phyloP scores from a whole-genome alignment of 495 filamentous ascomycete species.

The Penicillium ucsense region DNA sequence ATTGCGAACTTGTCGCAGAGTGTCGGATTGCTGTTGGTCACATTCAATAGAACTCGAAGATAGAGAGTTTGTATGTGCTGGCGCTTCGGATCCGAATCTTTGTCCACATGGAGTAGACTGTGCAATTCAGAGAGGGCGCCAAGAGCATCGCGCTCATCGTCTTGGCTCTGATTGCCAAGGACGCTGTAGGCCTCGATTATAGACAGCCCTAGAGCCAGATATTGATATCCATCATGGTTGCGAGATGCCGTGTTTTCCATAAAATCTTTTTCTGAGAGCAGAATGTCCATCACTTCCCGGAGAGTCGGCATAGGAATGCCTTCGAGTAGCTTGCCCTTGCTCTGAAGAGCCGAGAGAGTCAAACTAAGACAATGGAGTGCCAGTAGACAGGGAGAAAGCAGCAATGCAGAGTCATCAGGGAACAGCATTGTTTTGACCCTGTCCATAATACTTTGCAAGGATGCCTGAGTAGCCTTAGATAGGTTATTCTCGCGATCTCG shows the following conservation, averaged over 20 bases:
- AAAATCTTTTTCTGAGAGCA: conserved; percentile 9
- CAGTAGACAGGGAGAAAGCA: conserved; percentile 23
- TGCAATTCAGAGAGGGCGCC: conserved; percentile 20
- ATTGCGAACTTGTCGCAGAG: conserved; percentile 59
- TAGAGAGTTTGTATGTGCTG: conserved; percentile 22
- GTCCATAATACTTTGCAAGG: conserved; percentile 17
- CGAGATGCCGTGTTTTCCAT: neutral
- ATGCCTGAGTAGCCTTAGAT: conserved; percentile 20
- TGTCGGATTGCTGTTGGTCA: conserved; percentile 69
- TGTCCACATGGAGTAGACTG: conserved; percentile 15
- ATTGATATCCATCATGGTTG: conserved; percentile 6
- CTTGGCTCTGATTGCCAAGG: conserved; percentile 11
- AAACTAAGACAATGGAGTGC: conserved; percentile 22
- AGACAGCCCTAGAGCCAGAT: conserved; percentile 38
- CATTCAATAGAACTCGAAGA: conserved; percentile 71
- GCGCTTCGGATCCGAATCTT: conserved; percentile 3
- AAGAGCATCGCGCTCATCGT: conserved; percentile 17
- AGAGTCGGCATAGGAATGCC: conserved; percentile 17
- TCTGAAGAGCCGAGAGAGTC: conserved; percentile 18
- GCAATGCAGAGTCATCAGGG: conserved; percentile 6
- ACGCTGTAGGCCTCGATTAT: conserved; percentile 54
- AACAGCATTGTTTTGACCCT: conserved; percentile 16
- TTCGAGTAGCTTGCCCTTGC: conserved; percentile 16
- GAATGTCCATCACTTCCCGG: conserved; percentile 15
- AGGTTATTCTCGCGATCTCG: conserved; percentile 11